These are phyloP conservation scores for Boletellus emodensis DNA, from an alignment of 768 basidiomycete genomes.

Conservation along the genomic window DNA sequence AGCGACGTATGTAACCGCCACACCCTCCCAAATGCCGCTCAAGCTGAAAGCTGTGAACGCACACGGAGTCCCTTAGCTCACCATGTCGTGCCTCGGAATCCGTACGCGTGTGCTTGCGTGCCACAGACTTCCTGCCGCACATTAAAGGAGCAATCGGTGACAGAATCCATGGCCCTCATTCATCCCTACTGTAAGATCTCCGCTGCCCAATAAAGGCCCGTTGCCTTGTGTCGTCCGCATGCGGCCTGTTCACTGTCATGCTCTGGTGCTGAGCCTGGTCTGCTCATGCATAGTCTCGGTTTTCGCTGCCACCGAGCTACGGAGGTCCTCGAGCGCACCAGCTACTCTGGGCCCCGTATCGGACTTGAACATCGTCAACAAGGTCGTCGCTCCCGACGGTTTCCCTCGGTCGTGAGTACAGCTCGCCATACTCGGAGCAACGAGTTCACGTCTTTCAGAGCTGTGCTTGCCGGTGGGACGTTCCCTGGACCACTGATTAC, in stretches of 20 bases:
- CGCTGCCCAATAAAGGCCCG: background rate
- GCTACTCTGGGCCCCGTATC: slow-evolving; percentile 19
- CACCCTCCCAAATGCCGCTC: too few species aligned
- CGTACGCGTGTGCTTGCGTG: too few species aligned
- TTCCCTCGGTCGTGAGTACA: slow-evolving; percentile 37
- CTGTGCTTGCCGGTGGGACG: slow-evolving; percentile 39
- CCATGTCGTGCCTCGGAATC: too few species aligned
- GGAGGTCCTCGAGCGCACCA: background rate
- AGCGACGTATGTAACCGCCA: too few species aligned
- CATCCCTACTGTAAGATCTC: background rate
- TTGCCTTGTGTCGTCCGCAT: background rate
- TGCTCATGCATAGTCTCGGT: background rate
- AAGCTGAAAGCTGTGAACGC: too few species aligned
- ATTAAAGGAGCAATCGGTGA: background rate
- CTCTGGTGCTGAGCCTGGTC: background rate
- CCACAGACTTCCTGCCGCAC: background rate
- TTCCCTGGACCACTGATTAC: slow-evolving; percentile 45
- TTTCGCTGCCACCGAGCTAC: background rate
- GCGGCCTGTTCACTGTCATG: background rate
- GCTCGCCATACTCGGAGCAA: background rate
- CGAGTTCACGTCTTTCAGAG: slow-evolving; percentile 18
- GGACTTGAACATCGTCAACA: slow-evolving; percentile 39
- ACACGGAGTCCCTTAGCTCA: too few species aligned
- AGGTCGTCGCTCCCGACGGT: slow-evolving; percentile 45
- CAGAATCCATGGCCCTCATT: background rate